Base-by-base conservation (phyloP, 495 filamentous ascomycete genomes). In the Pseudoneurospora amorphoporcata region DNA sequence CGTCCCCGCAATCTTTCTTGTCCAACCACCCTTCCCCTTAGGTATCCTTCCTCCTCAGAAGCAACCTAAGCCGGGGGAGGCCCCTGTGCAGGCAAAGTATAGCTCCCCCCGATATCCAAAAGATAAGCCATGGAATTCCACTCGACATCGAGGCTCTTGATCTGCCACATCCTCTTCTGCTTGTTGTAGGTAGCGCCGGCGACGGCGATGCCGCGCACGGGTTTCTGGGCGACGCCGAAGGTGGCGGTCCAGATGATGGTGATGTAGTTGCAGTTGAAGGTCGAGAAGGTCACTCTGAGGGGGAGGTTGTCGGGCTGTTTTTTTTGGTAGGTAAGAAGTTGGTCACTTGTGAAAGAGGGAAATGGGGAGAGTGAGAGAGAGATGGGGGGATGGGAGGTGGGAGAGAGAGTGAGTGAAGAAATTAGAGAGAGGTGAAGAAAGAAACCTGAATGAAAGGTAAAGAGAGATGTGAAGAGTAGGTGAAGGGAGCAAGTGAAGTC, bases 91-190 rank as follows among this genome's bases (percentile, higher is more conserved):
- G 77, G 77, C 43, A 73, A 39, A 39, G 41, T 47, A 23, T 47
- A 76, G 32, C 35, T 71, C 0, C 79, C 79, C 35, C 77, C 77
- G 9, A 80, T 74, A 70, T 80, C 70, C n/a, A 65, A 8, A 8
- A 76, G 12, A 37, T 76, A 81, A 39, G 74, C 75, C 10, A 79
- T 29, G 68, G 19, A 74, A 74, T 80, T 79, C 73, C 79, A 79
- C 77, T 81, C 80, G 17, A 80, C 75, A 37, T 80, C 79, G 2
- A 81, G 39, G 70, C 43, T 72, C 68, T 69, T 72, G 72, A 81
- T 75, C 73, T 77, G 74, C 80, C 80, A 81, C 39, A 65, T 65
- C 53, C 17, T 65, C 53, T 65, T 65, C 53, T 65, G 37, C 32
- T 72, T 69, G 45, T 53, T n/a, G 72, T 77, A 72, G 47, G 58